These are phyloP conservation scores for Cryphonectria naterciae DNA, from an alignment of 2,329 filamentous ascomycete species.

Conservation along the genomic window DNA sequence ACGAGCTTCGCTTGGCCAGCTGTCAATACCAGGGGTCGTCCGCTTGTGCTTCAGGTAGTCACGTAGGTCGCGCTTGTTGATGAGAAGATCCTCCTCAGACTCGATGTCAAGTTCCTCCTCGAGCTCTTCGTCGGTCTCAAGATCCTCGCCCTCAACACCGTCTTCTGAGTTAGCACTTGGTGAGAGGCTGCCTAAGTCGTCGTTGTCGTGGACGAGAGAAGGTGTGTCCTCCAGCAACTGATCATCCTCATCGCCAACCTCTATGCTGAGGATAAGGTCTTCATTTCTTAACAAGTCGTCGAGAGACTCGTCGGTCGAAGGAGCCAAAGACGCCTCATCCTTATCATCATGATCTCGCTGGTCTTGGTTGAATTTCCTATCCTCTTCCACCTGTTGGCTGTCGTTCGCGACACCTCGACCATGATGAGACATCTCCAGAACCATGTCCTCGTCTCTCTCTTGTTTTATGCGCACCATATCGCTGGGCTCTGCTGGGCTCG, in stretches of 20 bases:
- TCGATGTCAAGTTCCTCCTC: slow-evolving; percentile 24
- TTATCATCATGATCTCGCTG: not conserved
- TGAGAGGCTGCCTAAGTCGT: not conserved
- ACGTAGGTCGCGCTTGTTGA: slow-evolving; percentile 7
- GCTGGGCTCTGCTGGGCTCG: not conserved
- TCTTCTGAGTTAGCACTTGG: not conserved
- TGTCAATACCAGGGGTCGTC: slow-evolving; percentile 29
- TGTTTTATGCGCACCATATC: slow-evolving; percentile 17
- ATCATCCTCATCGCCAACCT: slow-evolving; percentile 1
- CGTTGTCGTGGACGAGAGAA: not conserved
- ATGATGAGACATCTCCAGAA: not conserved
- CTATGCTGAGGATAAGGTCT: slow-evolving; percentile 8
- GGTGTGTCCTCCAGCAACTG: not conserved
- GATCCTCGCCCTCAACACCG: slow-evolving; percentile 9
- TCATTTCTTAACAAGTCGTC: not conserved
- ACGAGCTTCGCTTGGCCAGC: slow-evolving; percentile 39
- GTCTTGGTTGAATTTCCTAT: not conserved
- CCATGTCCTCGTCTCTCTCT: slow-evolving; percentile 12
- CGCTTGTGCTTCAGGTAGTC: slow-evolving; percentile 18
- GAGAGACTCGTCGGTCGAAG: not conserved
- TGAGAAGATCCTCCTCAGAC: slow-evolving; percentile 9
- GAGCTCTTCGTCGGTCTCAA: slow-evolving; percentile 18
- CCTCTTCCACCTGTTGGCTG: not conserved
- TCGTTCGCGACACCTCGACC: not conserved
- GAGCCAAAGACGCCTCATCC: not conserved